Percentiles rank a stretch among this genome's conserved stretches.
Evolutionary conservation across 495 filamentous ascomycete species (phyloP).

Genomic region (Hypomontagnella monticulosa): DNA sequence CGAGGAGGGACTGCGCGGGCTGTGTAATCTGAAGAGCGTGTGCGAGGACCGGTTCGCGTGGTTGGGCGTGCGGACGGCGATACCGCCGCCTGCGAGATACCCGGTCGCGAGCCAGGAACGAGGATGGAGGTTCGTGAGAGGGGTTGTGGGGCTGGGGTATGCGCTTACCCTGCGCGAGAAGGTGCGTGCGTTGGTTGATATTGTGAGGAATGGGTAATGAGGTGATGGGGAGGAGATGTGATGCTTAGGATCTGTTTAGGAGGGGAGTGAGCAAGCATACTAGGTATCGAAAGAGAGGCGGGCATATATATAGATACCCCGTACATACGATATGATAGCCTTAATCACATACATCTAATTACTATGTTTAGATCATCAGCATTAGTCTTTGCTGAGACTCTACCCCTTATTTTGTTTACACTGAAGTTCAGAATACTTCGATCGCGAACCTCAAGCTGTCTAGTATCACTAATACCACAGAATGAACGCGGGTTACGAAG

Average conservation of each 20-base stretch:
- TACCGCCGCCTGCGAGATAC: conserved; percentile 82
- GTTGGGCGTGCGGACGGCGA: conserved; percentile 72
- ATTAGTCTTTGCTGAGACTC: background rate
- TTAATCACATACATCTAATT: conserved; percentile 18
- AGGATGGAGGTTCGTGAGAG: conserved; percentile 66
- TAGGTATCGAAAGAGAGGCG: no score
- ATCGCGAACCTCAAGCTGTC: no score
- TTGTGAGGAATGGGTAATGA: conserved; percentile 52
- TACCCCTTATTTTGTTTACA: no score
- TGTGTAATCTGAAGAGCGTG: conserved; percentile 88
- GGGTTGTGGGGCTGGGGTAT: conserved; percentile 65
- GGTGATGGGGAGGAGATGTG: background rate
- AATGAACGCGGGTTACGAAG: no score
- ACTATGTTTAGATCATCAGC: background rate
- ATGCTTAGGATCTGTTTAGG: background rate
- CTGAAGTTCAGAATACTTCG: no score
- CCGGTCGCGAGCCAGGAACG: conserved; percentile 68
- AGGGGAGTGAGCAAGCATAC: no score
- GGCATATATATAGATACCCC: conserved; percentile 31
- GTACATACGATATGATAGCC: conserved; percentile 13
- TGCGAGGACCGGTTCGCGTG: conserved; percentile 76
- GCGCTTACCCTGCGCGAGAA: conserved; percentile 52
- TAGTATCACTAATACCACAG: no score
- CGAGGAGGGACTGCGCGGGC: conserved; percentile 81
- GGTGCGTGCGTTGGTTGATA: conserved; percentile 51